phyloP scores from a whole-genome alignment of 2,329 filamentous ascomycete species.

The Colletotrichum higginsianum region DNA sequence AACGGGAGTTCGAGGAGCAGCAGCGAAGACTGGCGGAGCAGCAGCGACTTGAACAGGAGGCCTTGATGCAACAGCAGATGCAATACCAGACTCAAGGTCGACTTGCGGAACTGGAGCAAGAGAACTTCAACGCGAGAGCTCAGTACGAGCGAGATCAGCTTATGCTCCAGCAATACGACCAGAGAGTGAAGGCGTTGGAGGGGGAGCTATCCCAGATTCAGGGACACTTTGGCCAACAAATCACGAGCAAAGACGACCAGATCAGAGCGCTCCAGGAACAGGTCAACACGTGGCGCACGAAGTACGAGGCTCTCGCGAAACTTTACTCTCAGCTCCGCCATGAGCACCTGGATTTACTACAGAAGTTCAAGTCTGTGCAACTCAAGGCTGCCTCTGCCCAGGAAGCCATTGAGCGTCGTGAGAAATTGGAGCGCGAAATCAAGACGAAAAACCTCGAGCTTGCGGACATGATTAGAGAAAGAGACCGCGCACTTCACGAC shows the following conservation, averaged over 20 bases:
- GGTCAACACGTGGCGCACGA: constrained; percentile 96
- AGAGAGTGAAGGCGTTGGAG: constrained; percentile 93
- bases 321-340: constrained; percentile 96
- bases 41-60: constrained; percentile 91
- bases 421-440: constrained; percentile 96
- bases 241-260: constrained; percentile 92
- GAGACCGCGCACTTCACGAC: constrained; percentile 93
- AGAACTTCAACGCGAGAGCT: constrained; percentile 93
- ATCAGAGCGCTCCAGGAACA: constrained; percentile 94
- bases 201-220: constrained; percentile 87
- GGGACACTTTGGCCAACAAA: constrained; percentile 87
- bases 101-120: constrained; percentile 94
- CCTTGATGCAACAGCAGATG: constrained; percentile 88
- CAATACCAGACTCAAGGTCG: constrained; percentile 95
- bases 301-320: constrained; percentile 97
- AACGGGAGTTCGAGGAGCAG: constrained; percentile 97
- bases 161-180: constrained; percentile 96
- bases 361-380: constrained; percentile 97
- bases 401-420: constrained; percentile 93
- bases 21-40: constrained; percentile 90
- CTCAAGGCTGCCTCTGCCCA: constrained; percentile 97
- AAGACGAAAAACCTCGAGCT: constrained; percentile 99
- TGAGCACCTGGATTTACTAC: constrained; percentile 93
- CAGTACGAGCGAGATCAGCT: constrained; percentile 98
- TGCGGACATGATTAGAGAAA: constrained; percentile 97